These are phyloP conservation scores for Pseudogymnoascus sp. DNA, from an alignment of 2,329 filamentous ascomycete species.

Conservation along the genomic window DNA sequence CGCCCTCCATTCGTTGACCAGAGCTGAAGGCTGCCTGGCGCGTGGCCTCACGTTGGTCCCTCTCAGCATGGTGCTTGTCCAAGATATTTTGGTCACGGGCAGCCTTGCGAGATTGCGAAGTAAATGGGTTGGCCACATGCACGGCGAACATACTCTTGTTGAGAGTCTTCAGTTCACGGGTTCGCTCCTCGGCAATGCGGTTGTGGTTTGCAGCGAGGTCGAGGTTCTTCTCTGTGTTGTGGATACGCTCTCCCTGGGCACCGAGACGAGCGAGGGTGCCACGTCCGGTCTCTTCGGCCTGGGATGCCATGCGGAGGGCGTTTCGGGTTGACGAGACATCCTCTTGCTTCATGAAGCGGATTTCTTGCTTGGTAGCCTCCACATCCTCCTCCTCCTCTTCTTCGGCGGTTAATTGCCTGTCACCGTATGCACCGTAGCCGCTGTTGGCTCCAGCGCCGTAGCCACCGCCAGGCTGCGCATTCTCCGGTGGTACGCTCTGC, in stretches of 20 bases:
- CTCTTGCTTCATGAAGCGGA: slow-evolving; percentile 68
- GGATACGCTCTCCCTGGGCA: slow-evolving; percentile 71
- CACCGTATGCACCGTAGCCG: slow-evolving; percentile 52
- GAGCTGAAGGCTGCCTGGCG: slow-evolving; percentile 48
- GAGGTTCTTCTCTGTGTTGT: slow-evolving; percentile 77
- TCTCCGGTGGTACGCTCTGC: slow-evolving; percentile 20
- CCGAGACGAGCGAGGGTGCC: slow-evolving; percentile 68
- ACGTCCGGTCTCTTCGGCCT: slow-evolving; percentile 65
- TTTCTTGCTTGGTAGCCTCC: slow-evolving; percentile 65
- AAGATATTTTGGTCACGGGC: slow-evolving; percentile 64
- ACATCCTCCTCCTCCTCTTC: slow-evolving; percentile 67
- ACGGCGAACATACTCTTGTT: slow-evolving; percentile 90
- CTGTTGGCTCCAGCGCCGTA: slow-evolving; percentile 21
- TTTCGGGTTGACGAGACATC: slow-evolving; percentile 69
- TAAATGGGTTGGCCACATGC: slow-evolving; percentile 73
- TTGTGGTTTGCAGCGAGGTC: slow-evolving; percentile 74
- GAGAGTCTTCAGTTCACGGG: slow-evolving; percentile 74
- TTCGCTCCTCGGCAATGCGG: slow-evolving; percentile 69
- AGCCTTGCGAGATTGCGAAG: slow-evolving; percentile 56
- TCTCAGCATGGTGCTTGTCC: slow-evolving; percentile 60
- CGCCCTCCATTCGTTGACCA: slow-evolving; percentile 49
- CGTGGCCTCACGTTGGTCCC: slow-evolving; percentile 59
- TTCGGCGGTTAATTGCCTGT: slow-evolving; percentile 75
- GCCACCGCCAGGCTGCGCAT: slow-evolving; percentile 24
- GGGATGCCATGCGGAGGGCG: slow-evolving; percentile 59